phyloP scores from a whole-genome alignment of 2,329 filamentous ascomycete genomes.

The Teratosphaeria pseudoeucalypti region DNA sequence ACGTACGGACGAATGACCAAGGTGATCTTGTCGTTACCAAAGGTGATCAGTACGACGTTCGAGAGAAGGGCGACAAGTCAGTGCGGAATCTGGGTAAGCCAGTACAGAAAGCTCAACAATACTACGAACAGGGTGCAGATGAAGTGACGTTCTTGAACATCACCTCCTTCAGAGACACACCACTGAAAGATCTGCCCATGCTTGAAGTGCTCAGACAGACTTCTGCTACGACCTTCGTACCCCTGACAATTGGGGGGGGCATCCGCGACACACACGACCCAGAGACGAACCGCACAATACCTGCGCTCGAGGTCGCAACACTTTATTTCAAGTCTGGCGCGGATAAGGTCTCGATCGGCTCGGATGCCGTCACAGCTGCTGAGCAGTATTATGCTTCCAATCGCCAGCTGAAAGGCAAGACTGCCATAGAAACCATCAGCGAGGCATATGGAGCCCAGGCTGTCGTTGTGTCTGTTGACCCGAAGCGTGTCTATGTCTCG shows the following conservation, averaged over 20 bases:
- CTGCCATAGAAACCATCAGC: slow-evolving; percentile 92
- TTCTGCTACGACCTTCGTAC: slow-evolving; percentile 88
- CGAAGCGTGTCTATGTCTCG: slow-evolving; percentile 75
- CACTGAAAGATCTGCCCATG: slow-evolving; percentile 87
- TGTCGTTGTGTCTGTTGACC: slow-evolving; percentile 91
- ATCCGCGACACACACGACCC: slow-evolving; percentile 88
- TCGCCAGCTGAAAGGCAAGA: slow-evolving; percentile 61
- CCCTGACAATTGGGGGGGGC: slow-evolving; percentile 87
- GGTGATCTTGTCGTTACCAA: slow-evolving; percentile 97
- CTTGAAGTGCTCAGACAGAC: slow-evolving; percentile 81
- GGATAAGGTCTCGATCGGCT: slow-evolving; percentile 95
- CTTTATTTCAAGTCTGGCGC: slow-evolving; percentile 97
- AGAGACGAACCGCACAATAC: slow-evolving; percentile 67
- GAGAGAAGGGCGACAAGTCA: slow-evolving; percentile 59
- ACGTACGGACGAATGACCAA: slow-evolving; percentile 86
- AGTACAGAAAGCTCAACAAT: slow-evolving; percentile 83
- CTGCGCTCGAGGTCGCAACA: slow-evolving; percentile 82
- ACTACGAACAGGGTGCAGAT: slow-evolving; percentile 94
- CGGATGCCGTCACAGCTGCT: slow-evolving; percentile 83
- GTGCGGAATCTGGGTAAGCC: slow-evolving; percentile 95
- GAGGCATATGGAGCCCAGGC: slow-evolving; percentile 91
- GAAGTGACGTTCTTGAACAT: slow-evolving; percentile 98
- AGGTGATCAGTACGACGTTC: slow-evolving; percentile 96
- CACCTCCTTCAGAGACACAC: slow-evolving; percentile 92
- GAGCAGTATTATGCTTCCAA: slow-evolving; percentile 76